Conservation (phyloP, 2,329 filamentous ascomycete species). For the Chaetothyriales sp. region DNA sequence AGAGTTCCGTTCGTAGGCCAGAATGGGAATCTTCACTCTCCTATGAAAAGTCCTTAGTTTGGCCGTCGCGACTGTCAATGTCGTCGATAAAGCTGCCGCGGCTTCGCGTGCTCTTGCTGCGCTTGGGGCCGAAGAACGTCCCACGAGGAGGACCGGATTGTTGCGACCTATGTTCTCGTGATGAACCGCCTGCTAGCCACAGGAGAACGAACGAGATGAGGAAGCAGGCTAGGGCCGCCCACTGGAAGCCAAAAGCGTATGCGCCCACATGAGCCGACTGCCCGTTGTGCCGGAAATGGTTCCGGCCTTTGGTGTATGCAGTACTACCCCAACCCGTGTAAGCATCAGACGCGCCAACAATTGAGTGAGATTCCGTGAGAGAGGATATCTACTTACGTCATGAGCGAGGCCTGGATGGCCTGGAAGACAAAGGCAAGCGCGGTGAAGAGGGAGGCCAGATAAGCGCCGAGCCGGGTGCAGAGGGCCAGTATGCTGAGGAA, state of each 20-base stretch:
- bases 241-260: conserved; percentile 48
- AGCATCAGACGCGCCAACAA: neutral
- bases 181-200: conserved; percentile 31
- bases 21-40: neutral
- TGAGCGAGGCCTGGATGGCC: conserved; percentile 39
- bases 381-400: conserved; percentile 40
- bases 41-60: conserved; percentile 10
- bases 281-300: conserved; percentile 37
- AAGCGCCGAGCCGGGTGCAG: conserved; percentile 37
- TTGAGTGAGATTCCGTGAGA: no score
- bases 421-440: conserved; percentile 45
- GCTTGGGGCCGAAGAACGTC: conserved; percentile 11
- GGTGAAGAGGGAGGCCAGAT: conserved; percentile 37
- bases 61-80: conserved; percentile 7
- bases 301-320: conserved; percentile 43
- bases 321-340: conserved; percentile 29
- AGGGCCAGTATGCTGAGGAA: conserved; percentile 33
- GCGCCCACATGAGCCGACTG: conserved; percentile 37
- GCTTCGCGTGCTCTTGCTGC: conserved; percentile 16
- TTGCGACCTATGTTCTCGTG: conserved; percentile 3
- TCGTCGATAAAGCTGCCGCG: conserved; percentile 19
- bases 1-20: no score
- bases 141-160: neutral
- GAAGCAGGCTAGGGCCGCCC: conserved; percentile 41
- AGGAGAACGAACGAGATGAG: conserved; percentile 42